Base-by-base conservation (phyloP, 1,139 yeast genomes). In the Arxiozyma heterogenica region DNA sequence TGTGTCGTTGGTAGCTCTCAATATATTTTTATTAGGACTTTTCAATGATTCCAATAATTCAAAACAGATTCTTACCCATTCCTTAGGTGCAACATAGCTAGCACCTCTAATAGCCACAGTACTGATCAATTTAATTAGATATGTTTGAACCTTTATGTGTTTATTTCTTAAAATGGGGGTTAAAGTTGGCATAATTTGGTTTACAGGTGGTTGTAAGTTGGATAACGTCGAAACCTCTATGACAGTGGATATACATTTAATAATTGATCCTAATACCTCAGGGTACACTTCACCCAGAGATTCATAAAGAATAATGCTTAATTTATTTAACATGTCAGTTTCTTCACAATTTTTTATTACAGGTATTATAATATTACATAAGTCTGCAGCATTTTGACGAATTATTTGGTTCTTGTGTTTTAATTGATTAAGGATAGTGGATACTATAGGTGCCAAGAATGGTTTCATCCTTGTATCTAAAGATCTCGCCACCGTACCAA, bases 41-140 rank as follows among this genome's bases (percentile, higher is more conserved):
- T 90, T 90, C 58, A 94, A 76, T 82, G 93, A 83, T 61, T 93
- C 98, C 47, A 94, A 72, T 47, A 94, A 73, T 66, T 91, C 97
- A 71, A 88, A 90, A 64, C 97, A 88, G 38, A 93, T 88, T 58
- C 98, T 78, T 95, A 93, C 89, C 98, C 98, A 94, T 69, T 94
- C 99, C 58, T 89, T 83, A 1, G 96, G 95, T 51, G 91, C 83
- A 23, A 91, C 89, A 53, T 82, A 81, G 61, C 88, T 95, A 0
- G 96, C 83, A n/a, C 89, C 93, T 52, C 83, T 78, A 53, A 79
- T 81, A 0, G 98, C 97, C 53, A 93, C 86, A 49, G 82, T 74
- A 1, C 97, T 97, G 30, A 94, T 86, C 30, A 93, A 73, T 52
- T 79, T 81, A 47, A 93, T 86, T 20, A 94, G 82, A 58, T 86